Base-by-base conservation (phyloP, 2,329 filamentous ascomycete genomes). In the Aureobasidium mangrovei region DNA sequence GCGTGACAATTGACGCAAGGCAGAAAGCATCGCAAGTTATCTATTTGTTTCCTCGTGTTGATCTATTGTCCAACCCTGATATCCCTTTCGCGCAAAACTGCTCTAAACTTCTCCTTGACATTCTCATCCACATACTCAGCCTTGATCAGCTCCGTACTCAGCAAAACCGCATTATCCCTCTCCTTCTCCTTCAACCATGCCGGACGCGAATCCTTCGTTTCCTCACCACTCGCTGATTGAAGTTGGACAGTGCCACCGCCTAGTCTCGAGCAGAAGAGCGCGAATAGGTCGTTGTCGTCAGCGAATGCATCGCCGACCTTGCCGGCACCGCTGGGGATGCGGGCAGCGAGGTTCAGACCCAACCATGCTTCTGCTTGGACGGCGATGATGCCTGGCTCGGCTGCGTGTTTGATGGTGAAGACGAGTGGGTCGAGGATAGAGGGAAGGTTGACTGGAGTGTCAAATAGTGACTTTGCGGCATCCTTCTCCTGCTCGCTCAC, bases 111-210 rank as follows among this genome's bases (percentile, higher is more conserved):
- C 6, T 55, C 55, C 40, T 46, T 59, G 3, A 59, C 51, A 26
- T 48, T 55, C 31, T 67, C 64, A 8, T 72, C 64, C 5, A 67
- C 59, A 44, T 63, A 65, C 61, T 70, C 63, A 29, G 69, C 60
- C 39, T 68, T 61, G 9, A 72, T 48, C 47, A 71, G 39, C 56
- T 77, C 72, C 57, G 62, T 61, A 24, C 64, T 28, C 45, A 71
- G 70, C 4, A 58, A 41, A 2, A 60, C 49, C 2, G 61, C 56
- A 9, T 54, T 63, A 57, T 78, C 77, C 28, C 69, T 56, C 4
- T 65, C 62, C 53, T 71, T 72, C 0, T 72, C 67, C 2, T 73
- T 74, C 12, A 49, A 41, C 58, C 39, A 57, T 41, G 27, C 18
- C 4, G 33, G n/a, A 39, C 38, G 31, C 32, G 44, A 52, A 4